Percentiles rank a stretch among this genome's conserved stretches.
Conservation (phyloP, 352 stramenopile genomes). For the Achlya hypogyna region DNA sequence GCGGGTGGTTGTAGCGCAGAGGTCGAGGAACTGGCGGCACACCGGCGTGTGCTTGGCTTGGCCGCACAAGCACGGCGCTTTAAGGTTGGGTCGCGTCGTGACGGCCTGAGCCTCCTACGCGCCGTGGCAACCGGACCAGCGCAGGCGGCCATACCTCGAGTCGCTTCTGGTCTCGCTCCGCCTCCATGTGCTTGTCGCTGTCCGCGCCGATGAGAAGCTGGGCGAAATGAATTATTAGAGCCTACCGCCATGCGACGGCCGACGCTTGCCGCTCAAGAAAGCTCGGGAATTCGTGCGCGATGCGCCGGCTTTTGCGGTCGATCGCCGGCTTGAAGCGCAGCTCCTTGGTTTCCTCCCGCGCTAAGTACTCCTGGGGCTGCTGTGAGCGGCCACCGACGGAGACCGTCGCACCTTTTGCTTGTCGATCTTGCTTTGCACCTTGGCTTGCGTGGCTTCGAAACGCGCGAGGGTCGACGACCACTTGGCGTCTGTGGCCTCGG, state of each 20-base stretch:
- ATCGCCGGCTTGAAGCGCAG: conserved; percentile 5
- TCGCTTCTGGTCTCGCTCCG: conserved; percentile 10
- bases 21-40: neutral
- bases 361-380: neutral
- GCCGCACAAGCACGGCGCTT: conserved; percentile 13
- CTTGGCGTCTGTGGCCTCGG: neutral
- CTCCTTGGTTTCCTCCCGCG: neutral
- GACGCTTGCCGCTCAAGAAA: conserved; percentile 14
- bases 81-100: neutral
- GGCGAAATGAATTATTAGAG: neutral
- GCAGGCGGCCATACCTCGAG: neutral
- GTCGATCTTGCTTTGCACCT: conserved; percentile 1
- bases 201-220: neutral
- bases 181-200: conserved; percentile 19
- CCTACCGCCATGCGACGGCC: conserved; percentile 16
- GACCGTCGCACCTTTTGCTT: neutral
- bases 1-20: neutral
- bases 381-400: neutral
- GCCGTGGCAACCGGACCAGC: neutral
- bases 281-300: conserved; percentile 4
- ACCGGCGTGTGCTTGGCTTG: neutral
- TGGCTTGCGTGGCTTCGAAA: neutral
- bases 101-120: conserved; percentile 1
- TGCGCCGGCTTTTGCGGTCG: conserved; percentile 9
- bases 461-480: conserved; percentile 7